Evolutionary conservation across 331 rosid genomes (phyloP), one percentile per base, ranked within the genome.

Genomic region (Arachis monticola): DNA sequence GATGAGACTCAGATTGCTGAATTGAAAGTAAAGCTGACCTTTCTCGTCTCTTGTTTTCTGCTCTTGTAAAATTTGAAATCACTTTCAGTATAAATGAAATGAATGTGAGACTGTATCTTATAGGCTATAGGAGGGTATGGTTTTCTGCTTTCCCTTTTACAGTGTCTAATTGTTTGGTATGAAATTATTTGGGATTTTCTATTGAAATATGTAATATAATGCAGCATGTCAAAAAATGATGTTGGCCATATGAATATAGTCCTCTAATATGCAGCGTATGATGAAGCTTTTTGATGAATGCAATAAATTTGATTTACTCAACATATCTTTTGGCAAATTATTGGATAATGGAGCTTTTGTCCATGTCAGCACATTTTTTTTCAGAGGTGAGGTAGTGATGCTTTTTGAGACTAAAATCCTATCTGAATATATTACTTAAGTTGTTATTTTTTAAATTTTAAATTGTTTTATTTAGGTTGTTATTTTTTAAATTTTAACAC

Each of bases 1-100:
- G 96, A 89, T 9, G 97, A 91, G 85, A 89, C 96, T 71, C 84
- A 91, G 58, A 68, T 91, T 51, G 93, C 97, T 66, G n/a, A n/a
- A n/a, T n/a, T n/a, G n/a, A n/a, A n/a, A n/a, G n/a, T n/a, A n/a
- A n/a, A n/a, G n/a, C n/a, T 88, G 64, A 85, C 51, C 69, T n/a
- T 78, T 87, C 84, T 52, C 32, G 22, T 69, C 52, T 69, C 62
- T 69, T 58, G 8, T 30, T 51, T 10, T 7, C 32, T 50, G 42
- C 60, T 47, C 73, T 61, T 22, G 35, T 59, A 40, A 50, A 47
- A 11, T 6, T 47, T 47, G 5, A 8, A 61, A 9, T 66, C 63
- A 27, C 50, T 59, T 58, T 4, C 10, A 58, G 53, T 64, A 10
- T 13, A 42, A n/a, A 52, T n/a, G n/a, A n/a, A n/a, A n/a, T n/a